Conservation (phyloP, 305 asterid genomes). For the Fraxinus floribunda region DNA sequence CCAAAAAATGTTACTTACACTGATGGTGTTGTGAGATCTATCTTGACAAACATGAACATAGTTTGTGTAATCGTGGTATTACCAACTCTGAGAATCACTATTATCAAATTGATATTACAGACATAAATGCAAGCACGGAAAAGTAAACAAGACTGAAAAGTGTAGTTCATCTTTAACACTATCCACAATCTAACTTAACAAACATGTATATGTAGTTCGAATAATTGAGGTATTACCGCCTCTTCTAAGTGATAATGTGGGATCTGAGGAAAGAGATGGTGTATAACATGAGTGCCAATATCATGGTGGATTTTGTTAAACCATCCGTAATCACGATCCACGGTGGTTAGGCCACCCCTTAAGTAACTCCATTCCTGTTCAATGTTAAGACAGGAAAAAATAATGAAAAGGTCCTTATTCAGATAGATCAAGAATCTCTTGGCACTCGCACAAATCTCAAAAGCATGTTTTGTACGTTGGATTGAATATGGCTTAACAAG, state of each 20-base stretch:
- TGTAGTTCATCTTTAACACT: neutral
- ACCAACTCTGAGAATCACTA: too few species aligned
- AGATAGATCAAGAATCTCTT: too few species aligned
- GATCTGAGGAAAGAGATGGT: constrained; percentile 55
- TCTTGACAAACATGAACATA: too few species aligned
- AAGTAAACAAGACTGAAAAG: neutral
- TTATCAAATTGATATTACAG: too few species aligned
- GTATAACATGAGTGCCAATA: constrained; percentile 51
- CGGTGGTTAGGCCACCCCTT: constrained; percentile 49
- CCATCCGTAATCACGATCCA: constrained; percentile 49
- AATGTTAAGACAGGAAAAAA: neutral
- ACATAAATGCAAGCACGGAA: too few species aligned
- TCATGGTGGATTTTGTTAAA: constrained; percentile 52
- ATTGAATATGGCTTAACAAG: neutral
- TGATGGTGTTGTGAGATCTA: too few species aligned
- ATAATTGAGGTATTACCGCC: constrained; percentile 7
- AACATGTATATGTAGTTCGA: neutral
- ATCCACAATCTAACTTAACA: neutral
- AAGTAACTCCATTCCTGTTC: constrained; percentile 52
- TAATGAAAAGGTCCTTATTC: neutral
- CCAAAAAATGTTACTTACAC: too few species aligned
- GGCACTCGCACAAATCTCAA: too few species aligned
- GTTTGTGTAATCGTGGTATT: too few species aligned
- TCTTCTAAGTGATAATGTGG: constrained; percentile 49
- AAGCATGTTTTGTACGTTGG: too few species aligned